Base-by-base conservation (phyloP, 257 asterid species). In the Jasminum sambac region DNA sequence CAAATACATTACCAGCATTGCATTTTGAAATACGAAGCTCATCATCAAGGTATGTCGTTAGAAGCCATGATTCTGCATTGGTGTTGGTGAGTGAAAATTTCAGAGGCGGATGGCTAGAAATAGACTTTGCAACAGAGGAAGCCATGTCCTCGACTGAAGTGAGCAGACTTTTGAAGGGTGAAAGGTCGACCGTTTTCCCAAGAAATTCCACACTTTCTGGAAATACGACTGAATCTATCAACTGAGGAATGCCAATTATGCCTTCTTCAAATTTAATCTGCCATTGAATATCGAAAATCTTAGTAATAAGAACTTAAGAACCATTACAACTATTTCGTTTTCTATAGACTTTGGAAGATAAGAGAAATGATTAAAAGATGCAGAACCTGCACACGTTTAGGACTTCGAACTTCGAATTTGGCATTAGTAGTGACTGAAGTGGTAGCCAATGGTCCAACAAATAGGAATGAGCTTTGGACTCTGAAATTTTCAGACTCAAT, bases 341-440 rank as follows among this genome's bases (percentile, higher is more conserved):
- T 30, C 14, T 41, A 8, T 39, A 9, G 10, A 39, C 41, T 34
- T 12, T 6, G 12, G 38, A 59, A 48, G n/a, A n/a, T 2, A 16
- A 57, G 30, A 5, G 2, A 19, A 36, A 14, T 5, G 8, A 30
- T 30, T 1, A 30, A 4, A 63, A 25, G 23, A 26, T 21, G 48
- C 68, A 42, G 68, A 24, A 91, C 99, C 96, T 94, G 98, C 76
- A 94, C 96, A 11, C 99, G 88, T 59, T 89, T 89, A 44, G 99
- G 99, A 77, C 98, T 94, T 71, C 93, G 84, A 78, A 94, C 90
- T 85, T 94, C 99, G 40, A 88, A 94, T 80, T 89, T 94, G 59
- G 99, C 96, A 25, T 79, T 94, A 77, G 96, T 88, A 5, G 84
- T 77, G 68, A 94, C 72, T 11, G 93, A 79, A 83, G 97, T 88